Conservation (phyloP, 2,329 filamentous ascomycete genomes). For the Elsinoe perseae region DNA sequence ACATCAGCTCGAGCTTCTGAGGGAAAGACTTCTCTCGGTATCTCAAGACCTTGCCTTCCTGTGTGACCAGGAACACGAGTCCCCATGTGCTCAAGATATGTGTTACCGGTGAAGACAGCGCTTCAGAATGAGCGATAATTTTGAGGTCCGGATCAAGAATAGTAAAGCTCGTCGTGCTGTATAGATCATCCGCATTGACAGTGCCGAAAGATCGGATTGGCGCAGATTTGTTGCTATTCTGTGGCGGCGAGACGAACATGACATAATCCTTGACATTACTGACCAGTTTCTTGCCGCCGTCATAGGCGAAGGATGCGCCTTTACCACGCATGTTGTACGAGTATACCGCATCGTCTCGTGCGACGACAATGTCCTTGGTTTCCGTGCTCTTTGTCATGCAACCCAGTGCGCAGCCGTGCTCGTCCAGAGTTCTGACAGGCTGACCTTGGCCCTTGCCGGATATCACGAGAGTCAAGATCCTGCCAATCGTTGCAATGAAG, state of each 20-base stretch:
- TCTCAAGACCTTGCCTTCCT: constrained; percentile 83
- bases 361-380: constrained; percentile 82
- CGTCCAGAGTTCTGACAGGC: constrained; percentile 79
- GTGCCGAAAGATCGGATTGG: constrained; percentile 67
- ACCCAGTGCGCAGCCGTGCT: constrained; percentile 81
- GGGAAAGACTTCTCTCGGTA: constrained; percentile 88
- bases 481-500: constrained; percentile 84
- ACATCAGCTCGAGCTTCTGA: constrained; percentile 86
- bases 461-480: constrained; percentile 78
- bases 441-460: constrained; percentile 84
- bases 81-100: constrained; percentile 82
- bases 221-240: constrained; percentile 47
- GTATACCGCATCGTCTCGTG: constrained; percentile 89
- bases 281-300: constrained; percentile 79
- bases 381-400: constrained; percentile 84
- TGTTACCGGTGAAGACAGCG: constrained; percentile 71
- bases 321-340: constrained; percentile 81
- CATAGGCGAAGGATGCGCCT: constrained; percentile 82
- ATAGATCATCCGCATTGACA: constrained; percentile 64
- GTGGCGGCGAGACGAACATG: constrained; percentile 73
- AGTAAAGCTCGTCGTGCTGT: constrained; percentile 81
- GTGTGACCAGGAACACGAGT: constrained; percentile 79
- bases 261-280: constrained; percentile 78
- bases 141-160: constrained; percentile 86
- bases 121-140: constrained; percentile 82